Conservation (phyloP, 2,329 filamentous ascomycete species). For the Talaromyces sp. region DNA sequence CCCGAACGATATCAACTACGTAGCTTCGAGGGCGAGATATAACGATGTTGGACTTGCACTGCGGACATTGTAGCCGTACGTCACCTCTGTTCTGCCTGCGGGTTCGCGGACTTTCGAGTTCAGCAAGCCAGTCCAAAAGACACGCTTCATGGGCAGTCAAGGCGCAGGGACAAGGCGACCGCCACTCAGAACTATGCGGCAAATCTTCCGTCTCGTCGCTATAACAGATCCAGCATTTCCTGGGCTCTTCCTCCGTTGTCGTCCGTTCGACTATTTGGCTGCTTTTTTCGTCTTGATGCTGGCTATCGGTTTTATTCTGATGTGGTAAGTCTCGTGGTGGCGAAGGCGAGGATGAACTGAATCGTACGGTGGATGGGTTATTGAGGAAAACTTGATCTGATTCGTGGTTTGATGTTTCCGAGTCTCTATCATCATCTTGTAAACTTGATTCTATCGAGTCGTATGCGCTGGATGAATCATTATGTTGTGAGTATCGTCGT, state of each 20-base stretch:
- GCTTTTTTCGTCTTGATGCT: neutral
- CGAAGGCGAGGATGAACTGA: slow-evolving; percentile 2
- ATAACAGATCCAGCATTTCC: slow-evolving; percentile 69
- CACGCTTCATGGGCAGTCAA: slow-evolving; percentile 88
- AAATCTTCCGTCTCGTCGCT: slow-evolving; percentile 62
- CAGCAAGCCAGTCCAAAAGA: slow-evolving; percentile 88
- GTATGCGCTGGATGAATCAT: slow-evolving; percentile 5
- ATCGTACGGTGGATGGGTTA: slow-evolving; percentile 3
- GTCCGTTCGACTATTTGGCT: neutral
- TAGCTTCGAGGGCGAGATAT: slow-evolving; percentile 72
- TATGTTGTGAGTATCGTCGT: slow-evolving; percentile 13
- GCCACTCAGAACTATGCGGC: slow-evolving; percentile 65
- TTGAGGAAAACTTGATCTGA: slow-evolving; percentile 14
- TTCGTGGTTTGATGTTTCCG: neutral
- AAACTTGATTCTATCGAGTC: slow-evolving; percentile 1
- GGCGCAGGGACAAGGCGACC: slow-evolving; percentile 84
- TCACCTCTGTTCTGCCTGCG: slow-evolving; percentile 47
- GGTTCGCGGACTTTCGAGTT: slow-evolving; percentile 66
- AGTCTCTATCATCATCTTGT: neutral
- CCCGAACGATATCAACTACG: slow-evolving; percentile 64
- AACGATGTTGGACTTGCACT: slow-evolving; percentile 79
- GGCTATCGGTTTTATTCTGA: neutral
- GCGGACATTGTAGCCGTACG: slow-evolving; percentile 74
- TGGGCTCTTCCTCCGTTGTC: slow-evolving; percentile 33
- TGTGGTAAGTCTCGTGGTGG: neutral